Percentiles rank a stretch among this genome's conserved stretches.
phyloP scores from a whole-genome alignment of 768 basidiomycete genomes.

The Chiua virens region DNA sequence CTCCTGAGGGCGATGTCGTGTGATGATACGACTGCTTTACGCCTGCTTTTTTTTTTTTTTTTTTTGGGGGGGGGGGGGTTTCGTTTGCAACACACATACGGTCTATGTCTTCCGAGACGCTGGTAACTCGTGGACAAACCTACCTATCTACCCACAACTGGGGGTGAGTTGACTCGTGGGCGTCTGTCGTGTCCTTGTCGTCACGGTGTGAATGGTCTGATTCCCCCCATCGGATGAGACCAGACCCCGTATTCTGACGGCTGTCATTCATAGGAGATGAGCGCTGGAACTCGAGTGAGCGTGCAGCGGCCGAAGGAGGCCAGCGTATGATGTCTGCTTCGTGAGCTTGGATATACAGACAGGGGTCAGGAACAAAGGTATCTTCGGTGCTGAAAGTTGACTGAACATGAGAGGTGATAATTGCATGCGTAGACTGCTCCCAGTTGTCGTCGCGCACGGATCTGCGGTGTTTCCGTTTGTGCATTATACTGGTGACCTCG shows the following conservation, averaged over 20 bases:
- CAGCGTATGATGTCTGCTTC: conserved; percentile 73
- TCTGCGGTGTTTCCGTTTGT: conserved; percentile 28
- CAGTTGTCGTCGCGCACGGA: conserved; percentile 6
- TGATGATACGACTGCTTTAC: conserved; percentile 3
- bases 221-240: conserved; percentile 36
- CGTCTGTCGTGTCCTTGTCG: conserved; percentile 1
- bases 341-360: conserved; percentile 63
- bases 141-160: conserved; percentile 84
- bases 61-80: no score
- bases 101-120: conserved; percentile 6
- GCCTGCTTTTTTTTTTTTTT: conserved; percentile 15
- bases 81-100: conserved; percentile 2
- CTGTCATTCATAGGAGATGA: neutral
- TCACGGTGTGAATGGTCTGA: conserved; percentile 8
- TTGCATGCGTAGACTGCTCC: conserved; percentile 3
- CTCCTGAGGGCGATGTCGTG: conserved; percentile 4
- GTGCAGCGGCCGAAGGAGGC: conserved; percentile 39
- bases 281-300: conserved; percentile 33
- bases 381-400: conserved; percentile 2
- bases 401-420: neutral
- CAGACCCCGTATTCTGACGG: conserved; percentile 25
- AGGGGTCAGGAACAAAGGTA: conserved; percentile 18
- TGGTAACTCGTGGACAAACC: conserved; percentile 35
- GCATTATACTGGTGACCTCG: no score
- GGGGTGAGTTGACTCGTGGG: neutral